Evolutionary conservation across 306 rosid species (phyloP).

Genomic region (Casuarina equisetifolia): DNA sequence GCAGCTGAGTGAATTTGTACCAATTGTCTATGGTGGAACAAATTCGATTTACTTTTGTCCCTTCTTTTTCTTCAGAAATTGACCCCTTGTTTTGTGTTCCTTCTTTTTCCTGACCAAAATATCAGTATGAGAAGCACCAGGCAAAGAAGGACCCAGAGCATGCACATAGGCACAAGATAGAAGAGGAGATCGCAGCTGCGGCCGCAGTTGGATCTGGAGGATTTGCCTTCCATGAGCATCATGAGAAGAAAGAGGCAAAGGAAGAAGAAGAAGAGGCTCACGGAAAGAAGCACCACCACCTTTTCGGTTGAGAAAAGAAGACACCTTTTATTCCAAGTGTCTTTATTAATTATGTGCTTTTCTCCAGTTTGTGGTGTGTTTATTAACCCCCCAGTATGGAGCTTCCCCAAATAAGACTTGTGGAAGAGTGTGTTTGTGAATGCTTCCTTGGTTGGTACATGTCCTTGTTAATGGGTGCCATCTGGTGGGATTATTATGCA

Average conservation of each 20-base stretch:
- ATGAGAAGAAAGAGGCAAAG: constrained; percentile 59
- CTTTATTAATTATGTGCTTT: not conserved
- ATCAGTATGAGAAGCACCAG: constrained; percentile 33
- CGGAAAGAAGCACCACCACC: constrained; percentile 68
- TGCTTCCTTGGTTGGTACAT: constrained; percentile 5
- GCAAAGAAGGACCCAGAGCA: constrained; percentile 59
- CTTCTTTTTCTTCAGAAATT: no score
- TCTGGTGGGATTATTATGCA: no score
- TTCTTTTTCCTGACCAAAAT: not conserved
- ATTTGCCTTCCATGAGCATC: constrained; percentile 72
- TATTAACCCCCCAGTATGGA: not conserved
- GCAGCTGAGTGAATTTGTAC: not conserved
- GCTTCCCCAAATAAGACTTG: constrained; percentile 6
- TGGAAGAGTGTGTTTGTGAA: not conserved
- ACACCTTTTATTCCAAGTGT: not conserved
- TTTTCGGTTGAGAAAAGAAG: constrained; percentile 36
- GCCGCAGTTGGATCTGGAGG: constrained; percentile 73
- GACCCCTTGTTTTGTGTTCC: not conserved
- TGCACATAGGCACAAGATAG: constrained; percentile 69
- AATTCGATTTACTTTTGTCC: no score
- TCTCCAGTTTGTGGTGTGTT: not conserved
- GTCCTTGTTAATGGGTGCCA: not conserved
- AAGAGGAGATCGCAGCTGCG: constrained; percentile 65
- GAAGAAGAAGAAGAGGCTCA: constrained; percentile 61
- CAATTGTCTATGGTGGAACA: no score